Evolutionary conservation across 169 alveolate species (phyloP), one percentile per base, ranked within the genome.

Genomic region (Condylostoma magnum): DNA sequence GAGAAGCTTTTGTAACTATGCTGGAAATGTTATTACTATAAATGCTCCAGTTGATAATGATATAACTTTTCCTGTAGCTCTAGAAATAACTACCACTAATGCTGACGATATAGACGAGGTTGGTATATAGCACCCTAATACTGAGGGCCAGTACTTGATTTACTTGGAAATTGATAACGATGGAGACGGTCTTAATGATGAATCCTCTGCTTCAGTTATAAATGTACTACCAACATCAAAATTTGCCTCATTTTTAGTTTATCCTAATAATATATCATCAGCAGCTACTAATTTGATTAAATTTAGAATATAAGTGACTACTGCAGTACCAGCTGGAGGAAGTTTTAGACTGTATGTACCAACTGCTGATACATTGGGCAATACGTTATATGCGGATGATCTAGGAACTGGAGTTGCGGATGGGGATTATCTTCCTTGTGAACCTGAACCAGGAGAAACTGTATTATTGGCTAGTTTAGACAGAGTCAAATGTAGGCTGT

Each of bases 341-440:
- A 43, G 46, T 41, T 18, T 63, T 18, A 63, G 73, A 44, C 4
- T 67, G 20, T 67, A 46, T 31, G 46, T 67, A 38, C 47, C 48
- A 50, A 48, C 65, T 31, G 36, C 25, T 28, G 65, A 46, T 3
- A 4, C 10, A 15, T 67, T 60, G 76, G 76, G 76, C 2, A n/a
- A 63, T 44, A 30, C 60, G 3, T 6, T 46, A 31, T 67, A 48
- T 48, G 22, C 48, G 2, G 53, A 67, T 31, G 76, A 67, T 34
- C 34, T 67, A 27, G 76, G 76, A 1, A 67, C 76, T 48, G 76
- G 76, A 22, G 27, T 67, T 0, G 10, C 25, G 18, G 25, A 67
- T 31, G 76, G 76, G 12, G 66, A 46, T n/a, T 15, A 33, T 12
- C 46, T 67, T 27, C 66, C 76, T 47, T 67, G 76, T 31, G 50